Conservation (phyloP, 306 rosid species). For the Cucumis cinereus region DNA sequence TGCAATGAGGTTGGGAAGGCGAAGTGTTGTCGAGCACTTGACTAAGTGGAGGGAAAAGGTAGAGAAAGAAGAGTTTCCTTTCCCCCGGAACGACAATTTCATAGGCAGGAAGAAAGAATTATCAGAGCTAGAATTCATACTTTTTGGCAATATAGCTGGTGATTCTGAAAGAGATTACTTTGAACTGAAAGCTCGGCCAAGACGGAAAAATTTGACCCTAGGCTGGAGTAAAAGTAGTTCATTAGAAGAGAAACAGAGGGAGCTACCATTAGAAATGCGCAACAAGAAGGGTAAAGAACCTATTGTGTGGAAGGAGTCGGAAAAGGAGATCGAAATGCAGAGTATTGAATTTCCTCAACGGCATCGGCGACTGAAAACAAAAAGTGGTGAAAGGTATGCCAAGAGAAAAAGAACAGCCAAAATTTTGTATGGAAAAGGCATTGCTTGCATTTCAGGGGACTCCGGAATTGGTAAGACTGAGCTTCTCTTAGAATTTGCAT, state of each 20-base stretch:
- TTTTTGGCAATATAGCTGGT: slow-evolving; percentile 62
- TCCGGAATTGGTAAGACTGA: slow-evolving; percentile 87
- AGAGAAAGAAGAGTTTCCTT: slow-evolving; percentile 78
- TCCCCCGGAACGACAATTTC: slow-evolving; percentile 52
- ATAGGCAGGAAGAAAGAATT: slow-evolving; percentile 76
- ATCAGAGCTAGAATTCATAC: slow-evolving; percentile 67
- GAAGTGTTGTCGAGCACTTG: slow-evolving; percentile 66
- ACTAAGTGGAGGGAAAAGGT: slow-evolving; percentile 65
- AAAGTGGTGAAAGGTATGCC: slow-evolving; percentile 34
- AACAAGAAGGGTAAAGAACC: slow-evolving; percentile 66
- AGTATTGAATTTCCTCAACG: slow-evolving; percentile 38
- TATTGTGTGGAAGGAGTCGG: slow-evolving; percentile 77
- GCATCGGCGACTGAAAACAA: slow-evolving; percentile 35
- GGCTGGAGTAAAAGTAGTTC: slow-evolving; percentile 53
- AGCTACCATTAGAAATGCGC: slow-evolving; percentile 18
- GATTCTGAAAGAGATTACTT: slow-evolving; percentile 67
- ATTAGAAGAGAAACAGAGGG: slow-evolving; percentile 47
- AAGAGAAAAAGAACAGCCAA: slow-evolving; percentile 47
- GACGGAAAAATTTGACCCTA: slow-evolving; percentile 44
- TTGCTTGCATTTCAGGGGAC: slow-evolving; percentile 75
- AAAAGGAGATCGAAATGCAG: slow-evolving; percentile 76
- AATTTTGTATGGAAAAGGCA: slow-evolving; percentile 69
- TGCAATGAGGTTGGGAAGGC: slow-evolving; percentile 61
- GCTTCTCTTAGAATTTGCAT: slow-evolving; percentile 78
- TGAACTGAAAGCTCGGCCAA: slow-evolving; percentile 68